A percentile compares a stretch with the other conserved stretches of the same genome.
phyloP scores from a whole-genome alignment of 305 asterid species.

The Rubia occidens region DNA sequence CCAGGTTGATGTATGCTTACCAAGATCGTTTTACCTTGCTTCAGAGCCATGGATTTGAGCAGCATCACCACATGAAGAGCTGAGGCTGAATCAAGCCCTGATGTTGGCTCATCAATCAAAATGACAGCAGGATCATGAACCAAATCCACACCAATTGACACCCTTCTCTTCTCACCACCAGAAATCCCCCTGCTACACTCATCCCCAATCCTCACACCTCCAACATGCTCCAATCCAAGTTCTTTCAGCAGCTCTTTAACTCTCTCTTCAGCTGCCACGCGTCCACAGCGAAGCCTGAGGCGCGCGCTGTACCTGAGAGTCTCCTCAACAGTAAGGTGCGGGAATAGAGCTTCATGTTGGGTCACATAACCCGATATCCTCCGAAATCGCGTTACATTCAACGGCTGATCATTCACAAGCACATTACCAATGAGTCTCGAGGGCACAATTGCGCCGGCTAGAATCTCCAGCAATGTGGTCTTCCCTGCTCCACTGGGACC shows the following conservation, averaged over 20 bases:
- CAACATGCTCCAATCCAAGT: constrained; percentile 54
- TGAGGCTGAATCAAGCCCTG: constrained; percentile 69
- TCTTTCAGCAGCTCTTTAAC: constrained; percentile 39
- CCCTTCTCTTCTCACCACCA: constrained; percentile 70
- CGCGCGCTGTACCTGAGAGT: constrained; percentile 58
- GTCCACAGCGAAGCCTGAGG: constrained; percentile 38
- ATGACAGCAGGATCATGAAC: constrained; percentile 63
- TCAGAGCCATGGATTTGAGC: constrained; percentile 40
- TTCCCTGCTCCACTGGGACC: constrained; percentile 83
- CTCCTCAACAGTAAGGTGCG: constrained; percentile 68
- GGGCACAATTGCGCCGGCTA: constrained; percentile 37
- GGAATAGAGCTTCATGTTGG: constrained; percentile 69
- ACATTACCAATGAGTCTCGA: constrained; percentile 33
- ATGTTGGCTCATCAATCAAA: constrained; percentile 79
- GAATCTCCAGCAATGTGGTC: constrained; percentile 54
- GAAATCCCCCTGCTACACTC: constrained; percentile 53
- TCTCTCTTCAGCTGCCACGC: constrained; percentile 24
- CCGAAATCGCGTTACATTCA: constrained; percentile 36
- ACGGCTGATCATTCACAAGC: constrained; percentile 38
- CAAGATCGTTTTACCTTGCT: constrained; percentile 43
- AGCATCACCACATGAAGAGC: constrained; percentile 51
- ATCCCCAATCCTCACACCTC: constrained; percentile 40
- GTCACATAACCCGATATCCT: constrained; percentile 55
- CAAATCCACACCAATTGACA: constrained; percentile 62
- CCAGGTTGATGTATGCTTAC: constrained; percentile 80